Conservation (phyloP, 2,329 filamentous ascomycete species). For the Aureobasidium sp. region DNA sequence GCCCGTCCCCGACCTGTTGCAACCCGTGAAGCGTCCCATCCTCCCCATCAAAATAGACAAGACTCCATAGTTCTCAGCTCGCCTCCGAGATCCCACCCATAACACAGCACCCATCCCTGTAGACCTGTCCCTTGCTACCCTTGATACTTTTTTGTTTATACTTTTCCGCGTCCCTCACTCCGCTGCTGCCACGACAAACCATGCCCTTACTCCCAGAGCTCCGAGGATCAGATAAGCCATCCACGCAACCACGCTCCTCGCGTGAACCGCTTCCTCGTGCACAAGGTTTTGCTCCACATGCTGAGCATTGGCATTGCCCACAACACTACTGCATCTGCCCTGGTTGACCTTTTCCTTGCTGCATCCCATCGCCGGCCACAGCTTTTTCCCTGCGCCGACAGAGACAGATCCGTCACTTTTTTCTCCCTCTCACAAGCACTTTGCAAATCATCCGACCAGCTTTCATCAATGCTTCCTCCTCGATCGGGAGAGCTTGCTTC, state of each 20-base stretch:
- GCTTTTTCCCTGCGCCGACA: conserved; percentile 23
- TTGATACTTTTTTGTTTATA: background rate
- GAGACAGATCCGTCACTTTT: conserved; percentile 37
- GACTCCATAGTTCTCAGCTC: background rate
- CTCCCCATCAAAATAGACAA: background rate
- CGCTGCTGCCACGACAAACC: background rate
- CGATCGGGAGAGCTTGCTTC: background rate
- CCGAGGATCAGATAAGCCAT: background rate
- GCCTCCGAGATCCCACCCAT: background rate
- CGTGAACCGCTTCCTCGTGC: conserved; percentile 1
- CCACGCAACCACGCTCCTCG: background rate
- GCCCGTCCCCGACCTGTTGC: background rate
- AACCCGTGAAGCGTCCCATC: background rate
- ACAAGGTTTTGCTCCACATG: background rate
- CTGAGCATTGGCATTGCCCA: background rate
- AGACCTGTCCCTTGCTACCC: background rate
- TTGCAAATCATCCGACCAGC: conserved; percentile 19
- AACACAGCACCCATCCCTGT: background rate
- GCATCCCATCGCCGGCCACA: conserved; percentile 1
- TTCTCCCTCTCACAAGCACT: conserved; percentile 22
- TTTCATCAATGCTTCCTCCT: conserved; percentile 18
- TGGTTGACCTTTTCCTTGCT: background rate
- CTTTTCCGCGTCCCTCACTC: background rate
- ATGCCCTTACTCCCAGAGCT: background rate
- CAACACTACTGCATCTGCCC: conserved; percentile 4